Base-by-base conservation (phyloP, 2,329 filamentous ascomycete species). In the Fusarium albosuccineum region DNA sequence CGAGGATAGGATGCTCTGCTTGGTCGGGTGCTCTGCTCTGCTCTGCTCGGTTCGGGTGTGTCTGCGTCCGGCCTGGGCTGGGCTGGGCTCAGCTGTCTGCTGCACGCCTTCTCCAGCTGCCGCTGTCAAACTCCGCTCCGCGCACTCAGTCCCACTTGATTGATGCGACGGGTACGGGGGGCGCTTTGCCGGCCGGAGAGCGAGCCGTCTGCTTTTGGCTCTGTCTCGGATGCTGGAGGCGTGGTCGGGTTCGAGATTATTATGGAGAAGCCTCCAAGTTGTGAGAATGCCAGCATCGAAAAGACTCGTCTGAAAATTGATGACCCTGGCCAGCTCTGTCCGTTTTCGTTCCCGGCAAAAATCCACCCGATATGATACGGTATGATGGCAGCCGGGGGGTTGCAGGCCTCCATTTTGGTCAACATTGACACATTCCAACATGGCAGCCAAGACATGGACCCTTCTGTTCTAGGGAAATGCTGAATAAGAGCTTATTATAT, bases 261-360 rank as follows among this genome's bases (percentile, higher is more conserved):
- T 45, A 55, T 55, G 52, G 22, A 46, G 13, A 17, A 55, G 41
- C 9, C 40, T 54, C 40, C 30, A 33, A 22, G 7, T 30, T 59
- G 49, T 44, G 14, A 62, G 55, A 50, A 16, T 34, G 41, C 41
- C 46, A 53, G 50, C 52, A 48, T 45, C 53, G 50, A 49, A 49
- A 49, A 37, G 26, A 45, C 53, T 66, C 61, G 62, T 50, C 68
- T 68, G 52, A 51, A 11, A 33, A 33, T 57, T 41, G 37, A 50
- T 42, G 41, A 62, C 65, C 61, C 61, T 63, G 53, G 53, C 29
- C 9, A 17, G 22, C 46, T 53, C n/a, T 54, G 51, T 44, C 17
- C 29, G 46, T 58, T 41, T 64, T 41, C 39, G 44, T 36, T 33
- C n/a, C 34, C 39, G 42, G 41, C 33, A 4, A 13, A 26, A 36